Conservation (phyloP, 78 protist species). For the Dictyostelium capitatum region DNA sequence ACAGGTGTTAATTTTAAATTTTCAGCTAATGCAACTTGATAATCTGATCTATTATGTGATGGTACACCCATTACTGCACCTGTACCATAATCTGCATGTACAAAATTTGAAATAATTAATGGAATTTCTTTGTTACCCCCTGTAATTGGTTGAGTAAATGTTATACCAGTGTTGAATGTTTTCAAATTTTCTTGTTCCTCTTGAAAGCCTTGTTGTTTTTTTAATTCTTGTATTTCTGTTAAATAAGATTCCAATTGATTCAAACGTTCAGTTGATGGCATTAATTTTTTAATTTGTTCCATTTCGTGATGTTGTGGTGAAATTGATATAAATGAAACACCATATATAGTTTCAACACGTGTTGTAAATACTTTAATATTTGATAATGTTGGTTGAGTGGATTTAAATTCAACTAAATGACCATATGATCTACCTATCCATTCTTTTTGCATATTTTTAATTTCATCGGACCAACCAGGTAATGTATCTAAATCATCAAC, state of each 20-base stretch:
- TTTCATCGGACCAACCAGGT: conserved; percentile 91
- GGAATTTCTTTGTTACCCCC: neutral
- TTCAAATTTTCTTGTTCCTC: neutral
- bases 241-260: neutral
- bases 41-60: conserved; percentile 93
- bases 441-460: conserved; percentile 91
- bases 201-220: neutral
- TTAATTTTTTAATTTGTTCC: neutral
- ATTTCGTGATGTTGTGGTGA: conserved; percentile 61
- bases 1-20: conserved; percentile 65
- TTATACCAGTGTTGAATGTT: conserved; percentile 27
- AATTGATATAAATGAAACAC: conserved; percentile 86
- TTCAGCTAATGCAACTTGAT: conserved; percentile 82
- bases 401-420: conserved; percentile 47
- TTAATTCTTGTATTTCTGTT: neutral
- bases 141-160: conserved; percentile 4
- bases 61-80: conserved; percentile 97
- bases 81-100: conserved; percentile 87
- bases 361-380: conserved; percentile 88
- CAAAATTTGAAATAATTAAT: conserved; percentile 83
- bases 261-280: neutral
- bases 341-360: conserved; percentile 92
- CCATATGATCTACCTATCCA: conserved; percentile 95
- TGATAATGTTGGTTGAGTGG: neutral
- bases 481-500: conserved; percentile 79